These are phyloP conservation scores for Mollisia scopiformis DNA, from an alignment of 2,329 filamentous ascomycete genomes.

Conservation along the genomic window DNA sequence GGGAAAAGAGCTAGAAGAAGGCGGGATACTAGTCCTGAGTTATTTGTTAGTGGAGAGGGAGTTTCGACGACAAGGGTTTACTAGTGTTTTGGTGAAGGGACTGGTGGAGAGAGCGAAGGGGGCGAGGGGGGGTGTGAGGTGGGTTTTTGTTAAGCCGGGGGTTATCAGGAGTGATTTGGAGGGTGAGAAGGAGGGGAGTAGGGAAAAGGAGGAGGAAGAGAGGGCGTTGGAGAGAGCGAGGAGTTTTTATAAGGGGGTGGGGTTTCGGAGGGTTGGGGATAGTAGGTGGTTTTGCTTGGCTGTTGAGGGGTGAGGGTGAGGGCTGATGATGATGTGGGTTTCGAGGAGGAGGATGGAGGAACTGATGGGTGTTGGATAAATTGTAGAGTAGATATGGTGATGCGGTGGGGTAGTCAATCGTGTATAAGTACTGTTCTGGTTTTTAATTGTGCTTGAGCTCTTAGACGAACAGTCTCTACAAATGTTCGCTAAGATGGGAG, in stretches of 20 bases:
- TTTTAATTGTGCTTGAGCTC: too few species aligned
- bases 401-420: too few species aligned
- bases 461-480: too few species aligned
- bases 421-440: too few species aligned
- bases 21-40: not conserved
- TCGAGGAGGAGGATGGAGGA: not conserved
- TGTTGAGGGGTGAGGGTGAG: not conserved
- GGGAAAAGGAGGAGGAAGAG: not conserved
- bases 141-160: slow-evolving; percentile 8
- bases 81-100: not conserved
- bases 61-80: slow-evolving; percentile 1
- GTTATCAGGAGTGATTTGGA: not conserved
- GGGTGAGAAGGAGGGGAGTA: not conserved
- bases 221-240: slow-evolving; percentile 1
- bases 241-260: slow-evolving; percentile 4
- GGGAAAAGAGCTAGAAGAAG: slow-evolving; percentile 2
- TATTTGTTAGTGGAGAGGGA: slow-evolving; percentile 1
- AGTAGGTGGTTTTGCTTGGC: slow-evolving; percentile 10
- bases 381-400: too few species aligned
- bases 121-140: not conserved
- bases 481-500: too few species aligned
- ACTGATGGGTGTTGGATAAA: too few species aligned
- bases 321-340: not conserved
- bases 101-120: slow-evolving; percentile 1
- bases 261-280: slow-evolving; percentile 5